A percentile compares a stretch with the other conserved stretches of the same genome.
Conservation (phyloP, 2,329 filamentous ascomycete genomes). For the Aspergillus cejpii region DNA sequence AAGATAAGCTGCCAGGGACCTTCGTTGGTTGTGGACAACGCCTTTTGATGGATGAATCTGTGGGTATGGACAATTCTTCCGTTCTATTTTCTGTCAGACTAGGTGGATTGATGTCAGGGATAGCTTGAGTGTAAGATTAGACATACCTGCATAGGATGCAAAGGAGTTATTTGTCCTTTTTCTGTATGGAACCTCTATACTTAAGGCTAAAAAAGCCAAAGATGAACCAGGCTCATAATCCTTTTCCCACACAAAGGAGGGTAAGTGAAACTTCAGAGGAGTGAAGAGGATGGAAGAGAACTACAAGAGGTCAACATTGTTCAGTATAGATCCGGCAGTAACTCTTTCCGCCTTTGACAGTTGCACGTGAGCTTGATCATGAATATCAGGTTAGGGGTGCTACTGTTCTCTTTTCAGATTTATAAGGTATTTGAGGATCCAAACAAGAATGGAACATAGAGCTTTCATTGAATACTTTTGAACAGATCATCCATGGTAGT, state of each 20-base stretch:
- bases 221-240: too few species aligned
- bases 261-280: too few species aligned
- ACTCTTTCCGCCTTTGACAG: too few species aligned
- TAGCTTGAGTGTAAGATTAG: neutral
- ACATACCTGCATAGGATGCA: neutral
- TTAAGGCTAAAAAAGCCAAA: too few species aligned
- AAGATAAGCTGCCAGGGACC: constrained; percentile 23
- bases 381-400: neutral
- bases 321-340: too few species aligned
- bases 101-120: neutral
- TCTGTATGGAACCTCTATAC: too few species aligned
- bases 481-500: constrained; percentile 20
- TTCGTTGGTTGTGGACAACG: constrained; percentile 24
- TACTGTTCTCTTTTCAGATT: neutral
- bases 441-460: constrained; percentile 3
- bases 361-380: too few species aligned
- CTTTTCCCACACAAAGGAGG: too few species aligned
- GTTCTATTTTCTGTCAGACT: neutral
- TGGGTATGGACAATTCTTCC: neutral
- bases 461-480: constrained; percentile 17
- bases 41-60: constrained; percentile 15
- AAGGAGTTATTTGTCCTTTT: too few species aligned
- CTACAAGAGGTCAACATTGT: too few species aligned
- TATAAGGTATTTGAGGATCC: neutral
- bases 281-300: too few species aligned